These are phyloP conservation scores for Suillus alpinus DNA, from an alignment of 768 basidiomycete genomes.

Conservation along the genomic window DNA sequence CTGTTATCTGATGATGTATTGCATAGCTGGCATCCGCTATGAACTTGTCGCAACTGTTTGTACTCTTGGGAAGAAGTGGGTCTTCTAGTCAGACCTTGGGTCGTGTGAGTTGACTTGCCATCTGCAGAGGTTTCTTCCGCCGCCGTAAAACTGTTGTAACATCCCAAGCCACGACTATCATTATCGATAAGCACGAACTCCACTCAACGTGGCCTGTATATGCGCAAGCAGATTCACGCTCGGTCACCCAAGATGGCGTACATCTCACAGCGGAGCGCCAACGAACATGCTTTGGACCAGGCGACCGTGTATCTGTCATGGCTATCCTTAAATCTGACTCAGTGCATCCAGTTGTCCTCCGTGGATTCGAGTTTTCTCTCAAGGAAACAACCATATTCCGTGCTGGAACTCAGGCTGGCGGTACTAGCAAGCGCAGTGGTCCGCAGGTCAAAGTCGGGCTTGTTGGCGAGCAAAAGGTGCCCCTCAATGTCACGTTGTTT, in stretches of 20 bases:
- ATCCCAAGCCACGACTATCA: conserved; percentile 66
- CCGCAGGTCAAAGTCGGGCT: conserved; percentile 53
- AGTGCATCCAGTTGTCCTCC: conserved; percentile 65
- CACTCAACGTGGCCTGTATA: conserved; percentile 95
- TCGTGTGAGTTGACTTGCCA: conserved; percentile 4
- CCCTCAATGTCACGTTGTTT: conserved; percentile 71
- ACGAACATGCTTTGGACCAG: conserved; percentile 81
- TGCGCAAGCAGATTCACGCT: conserved; percentile 71
- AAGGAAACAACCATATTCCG: conserved; percentile 76
- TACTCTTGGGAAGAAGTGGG: conserved; percentile 81
- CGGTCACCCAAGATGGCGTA: conserved; percentile 62
- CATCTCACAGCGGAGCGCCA: conserved; percentile 73
- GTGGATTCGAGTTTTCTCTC: conserved; percentile 80
- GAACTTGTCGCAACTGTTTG: conserved; percentile 88
- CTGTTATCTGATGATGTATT: neutral
- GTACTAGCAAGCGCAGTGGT: conserved; percentile 51
- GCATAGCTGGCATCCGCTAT: conserved; percentile 77
- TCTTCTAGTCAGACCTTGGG: conserved; percentile 2
- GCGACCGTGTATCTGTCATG: conserved; percentile 71
- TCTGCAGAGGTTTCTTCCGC: conserved; percentile 72
- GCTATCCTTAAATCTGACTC: conserved; percentile 74
- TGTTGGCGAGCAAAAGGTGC: conserved; percentile 69
- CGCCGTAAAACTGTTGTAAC: conserved; percentile 70
- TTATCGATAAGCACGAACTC: conserved; percentile 91
- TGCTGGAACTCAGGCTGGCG: conserved; percentile 47